These are phyloP conservation scores for Trypanosoma cruzi DNA, from an alignment of 208 protist species.

Conservation along the genomic window DNA sequence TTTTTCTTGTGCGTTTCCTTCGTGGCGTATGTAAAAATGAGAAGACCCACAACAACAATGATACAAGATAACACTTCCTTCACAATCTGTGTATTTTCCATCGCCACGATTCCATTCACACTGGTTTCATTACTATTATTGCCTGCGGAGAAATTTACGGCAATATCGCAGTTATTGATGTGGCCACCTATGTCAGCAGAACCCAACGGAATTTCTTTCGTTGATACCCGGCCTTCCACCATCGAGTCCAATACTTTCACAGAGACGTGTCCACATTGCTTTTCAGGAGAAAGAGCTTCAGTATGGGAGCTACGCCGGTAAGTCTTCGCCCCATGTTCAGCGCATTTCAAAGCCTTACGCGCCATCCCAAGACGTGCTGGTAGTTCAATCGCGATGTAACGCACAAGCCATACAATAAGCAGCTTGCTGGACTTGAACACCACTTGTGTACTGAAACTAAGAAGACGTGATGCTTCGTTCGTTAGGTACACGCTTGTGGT, in stretches of 20 bases:
- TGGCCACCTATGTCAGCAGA: background rate
- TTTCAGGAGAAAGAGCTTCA: background rate
- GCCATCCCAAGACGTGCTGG: conserved; percentile 16
- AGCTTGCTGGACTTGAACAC: conserved; percentile 75
- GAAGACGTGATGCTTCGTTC: conserved; percentile 42
- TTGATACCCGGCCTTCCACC: background rate
- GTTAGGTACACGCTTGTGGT: conserved; percentile 50
- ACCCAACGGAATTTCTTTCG: background rate
- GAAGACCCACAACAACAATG: conserved; percentile 40
- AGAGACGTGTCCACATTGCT: background rate
- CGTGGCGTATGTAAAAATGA: conserved; percentile 46
- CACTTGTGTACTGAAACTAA: conserved; percentile 59
- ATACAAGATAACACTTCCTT: conserved; percentile 36
- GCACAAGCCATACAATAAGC: conserved; percentile 47
- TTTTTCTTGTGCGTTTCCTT: background rate
- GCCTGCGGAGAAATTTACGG: background rate
- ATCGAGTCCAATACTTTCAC: background rate
- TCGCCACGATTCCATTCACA: background rate
- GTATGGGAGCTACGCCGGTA: background rate
- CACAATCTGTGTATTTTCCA: background rate
- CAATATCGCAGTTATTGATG: background rate
- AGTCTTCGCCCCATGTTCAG: background rate
- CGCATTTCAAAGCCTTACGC: background rate
- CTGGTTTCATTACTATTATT: background rate
- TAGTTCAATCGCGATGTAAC: conserved; percentile 28